A percentile compares a stretch with the other conserved stretches of the same genome.
phyloP scores from a whole-genome alignment of 1,139 yeast species.

The Yamadazyma atlantica region DNA sequence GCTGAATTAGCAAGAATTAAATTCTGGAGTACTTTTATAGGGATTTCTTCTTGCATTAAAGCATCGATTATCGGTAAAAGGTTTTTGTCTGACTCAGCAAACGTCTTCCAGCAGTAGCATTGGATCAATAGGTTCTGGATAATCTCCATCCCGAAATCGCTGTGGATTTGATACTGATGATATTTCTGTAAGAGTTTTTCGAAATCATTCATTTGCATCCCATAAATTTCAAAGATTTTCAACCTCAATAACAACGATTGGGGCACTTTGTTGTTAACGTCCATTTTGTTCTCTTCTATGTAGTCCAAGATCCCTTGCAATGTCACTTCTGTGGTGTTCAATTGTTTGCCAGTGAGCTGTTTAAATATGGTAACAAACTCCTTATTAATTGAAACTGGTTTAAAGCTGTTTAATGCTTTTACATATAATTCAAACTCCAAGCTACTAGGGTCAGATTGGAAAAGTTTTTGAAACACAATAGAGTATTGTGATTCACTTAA shows the following conservation, averaged over 20 bases:
- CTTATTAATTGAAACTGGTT: conserved; percentile 2
- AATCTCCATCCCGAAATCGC: conserved; percentile 34
- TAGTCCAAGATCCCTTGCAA: conserved; percentile 11
- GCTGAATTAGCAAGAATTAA: conserved; percentile 49
- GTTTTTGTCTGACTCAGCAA: conserved; percentile 30
- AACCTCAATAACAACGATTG: conserved; percentile 28
- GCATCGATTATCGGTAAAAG: conserved; percentile 47
- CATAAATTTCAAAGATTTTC: conserved; percentile 35
- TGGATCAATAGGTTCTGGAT: conserved; percentile 30
- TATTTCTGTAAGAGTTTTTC: conserved; percentile 29
- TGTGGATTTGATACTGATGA: conserved; percentile 38
- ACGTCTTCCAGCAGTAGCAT: conserved; percentile 42
- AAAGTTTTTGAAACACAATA: conserved; percentile 10
- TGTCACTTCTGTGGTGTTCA: neutral
- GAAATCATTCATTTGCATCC: conserved; percentile 32
- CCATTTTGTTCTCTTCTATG: conserved; percentile 25
- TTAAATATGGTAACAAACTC: conserved; percentile 6
- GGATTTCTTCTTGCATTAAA: conserved; percentile 33
- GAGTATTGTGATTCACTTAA: conserved; percentile 12
- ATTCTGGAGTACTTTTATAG: conserved; percentile 41
- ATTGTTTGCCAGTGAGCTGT: conserved; percentile 1
- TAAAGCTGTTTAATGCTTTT: conserved; percentile 12
- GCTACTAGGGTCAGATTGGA: conserved; percentile 7
- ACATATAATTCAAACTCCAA: conserved; percentile 6
- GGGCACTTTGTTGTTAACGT: conserved; percentile 20